Evolutionary conservation across 1,284 basidiomycete genomes (phyloP), one percentile per base, ranked within the genome.

Genomic region (Pascua guehoae): DNA sequence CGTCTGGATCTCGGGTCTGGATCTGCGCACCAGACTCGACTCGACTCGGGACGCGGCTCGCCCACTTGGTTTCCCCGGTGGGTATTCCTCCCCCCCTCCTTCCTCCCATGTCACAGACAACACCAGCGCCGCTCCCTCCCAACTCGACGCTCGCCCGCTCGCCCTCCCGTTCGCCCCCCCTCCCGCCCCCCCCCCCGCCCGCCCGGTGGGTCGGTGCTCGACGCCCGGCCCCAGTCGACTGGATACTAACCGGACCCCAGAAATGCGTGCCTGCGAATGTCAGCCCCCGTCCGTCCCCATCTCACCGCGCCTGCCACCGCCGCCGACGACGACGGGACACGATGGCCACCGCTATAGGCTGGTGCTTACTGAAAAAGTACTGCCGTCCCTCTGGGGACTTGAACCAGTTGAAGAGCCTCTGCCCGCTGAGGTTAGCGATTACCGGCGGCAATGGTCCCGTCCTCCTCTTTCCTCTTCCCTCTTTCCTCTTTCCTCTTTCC

Each of bases 281-380:
- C 41, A 58, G 53, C n/a, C n/a, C n/a, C n/a, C n/a, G n/a, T n/a
- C n/a, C n/a, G n/a, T n/a, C n/a, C n/a, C n/a, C 49, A 47, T 32
- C 9, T 40, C 38, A 32, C n/a, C 12, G 49, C n/a, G 32, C 7
- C 11, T 3, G 32, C n/a, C 24, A 32, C 24, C 24, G 24, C 24
- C 24, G 24, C 24, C 24, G 24, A 3, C 24, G 24, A 32, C 24
- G 8, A 24, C 4, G 11, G 0, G 12, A 53, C 18, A 24, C 40
- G 39, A n/a, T n/a, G 38, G 45, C 42, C 48, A 57, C n/a, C n/a
- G n/a, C n/a, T n/a, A n/a, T n/a, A n/a, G n/a, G n/a, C n/a, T n/a
- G 47, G n/a, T 1, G 84, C 89, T 66, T 61, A 93, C 91, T 94
- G 80, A 95, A 89, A 80, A 96, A 94, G 78, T 96, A 96, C 67